A percentile compares a stretch with the other conserved stretches of the same genome.
Evolutionary conservation across 2,329 filamentous ascomycete species (phyloP).

Genomic region (Diaporthe velutina): DNA sequence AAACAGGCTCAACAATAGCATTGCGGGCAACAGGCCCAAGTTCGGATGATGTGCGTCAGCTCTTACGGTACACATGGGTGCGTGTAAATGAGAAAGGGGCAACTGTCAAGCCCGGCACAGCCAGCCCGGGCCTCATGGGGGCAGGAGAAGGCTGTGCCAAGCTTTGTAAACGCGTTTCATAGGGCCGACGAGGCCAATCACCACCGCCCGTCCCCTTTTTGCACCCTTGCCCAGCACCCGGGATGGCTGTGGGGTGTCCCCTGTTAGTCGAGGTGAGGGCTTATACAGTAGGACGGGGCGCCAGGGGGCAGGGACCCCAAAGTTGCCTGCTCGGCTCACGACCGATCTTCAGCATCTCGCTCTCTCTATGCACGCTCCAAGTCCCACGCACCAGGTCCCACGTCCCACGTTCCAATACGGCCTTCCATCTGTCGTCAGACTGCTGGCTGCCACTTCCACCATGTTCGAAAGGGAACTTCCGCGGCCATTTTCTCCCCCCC

Average conservation of each 20-base stretch:
- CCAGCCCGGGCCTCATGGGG: slow-evolving; percentile 7
- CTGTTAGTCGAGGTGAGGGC: slow-evolving; percentile 11
- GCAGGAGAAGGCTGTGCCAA: slow-evolving; percentile 27
- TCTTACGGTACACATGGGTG: slow-evolving; percentile 16
- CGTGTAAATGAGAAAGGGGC: slow-evolving; percentile 35
- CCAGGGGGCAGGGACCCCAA: neutral
- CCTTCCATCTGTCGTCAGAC: neutral
- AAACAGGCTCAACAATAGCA: slow-evolving; percentile 24
- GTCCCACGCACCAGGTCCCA: no score
- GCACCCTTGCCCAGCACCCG: neutral
- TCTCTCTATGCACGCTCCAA: neutral
- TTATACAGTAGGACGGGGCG: neutral
- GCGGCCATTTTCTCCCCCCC: neutral
- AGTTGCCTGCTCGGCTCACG: slow-evolving; percentile 22
- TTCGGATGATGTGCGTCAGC: slow-evolving; percentile 31
- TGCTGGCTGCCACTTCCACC: neutral
- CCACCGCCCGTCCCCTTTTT: slow-evolving; percentile 23
- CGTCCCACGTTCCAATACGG: neutral
- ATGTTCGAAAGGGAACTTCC: neutral
- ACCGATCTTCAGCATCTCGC: slow-evolving; percentile 21
- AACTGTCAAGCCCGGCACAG: slow-evolving; percentile 31
- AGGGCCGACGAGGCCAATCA: slow-evolving; percentile 15
- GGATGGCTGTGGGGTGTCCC: slow-evolving; percentile 32
- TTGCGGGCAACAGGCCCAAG: neutral
- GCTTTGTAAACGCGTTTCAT: slow-evolving; percentile 34